A percentile compares a stretch with the other conserved stretches of the same genome.
Conservation (phyloP, 768 basidiomycete genomes). For the Pilatotrama ljubarskyi region DNA sequence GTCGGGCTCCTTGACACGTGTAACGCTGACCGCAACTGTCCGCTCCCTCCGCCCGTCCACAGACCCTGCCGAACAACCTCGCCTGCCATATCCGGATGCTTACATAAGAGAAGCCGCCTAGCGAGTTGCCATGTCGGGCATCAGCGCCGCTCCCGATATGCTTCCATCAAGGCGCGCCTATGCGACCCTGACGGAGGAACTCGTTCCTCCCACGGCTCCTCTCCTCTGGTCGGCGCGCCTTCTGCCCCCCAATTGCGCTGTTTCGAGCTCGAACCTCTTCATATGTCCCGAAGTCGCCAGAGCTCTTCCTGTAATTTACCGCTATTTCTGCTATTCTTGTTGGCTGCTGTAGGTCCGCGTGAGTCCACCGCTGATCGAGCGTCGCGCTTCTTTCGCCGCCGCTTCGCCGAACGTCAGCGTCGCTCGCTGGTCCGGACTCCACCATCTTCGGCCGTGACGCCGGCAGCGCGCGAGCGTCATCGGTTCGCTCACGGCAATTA, state of each 20-base stretch:
- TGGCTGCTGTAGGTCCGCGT: constrained; percentile 14
- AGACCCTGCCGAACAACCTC: constrained; percentile 15
- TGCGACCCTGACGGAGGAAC: constrained; percentile 16
- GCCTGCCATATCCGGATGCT: constrained; percentile 18
- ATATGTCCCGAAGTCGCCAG: not conserved
- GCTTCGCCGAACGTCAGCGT: constrained; percentile 7
- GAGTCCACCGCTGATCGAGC: constrained; percentile 10
- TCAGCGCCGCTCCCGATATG: constrained; percentile 11
- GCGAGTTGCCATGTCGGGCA: constrained; percentile 11
- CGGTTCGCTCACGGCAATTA: constrained; percentile 2
- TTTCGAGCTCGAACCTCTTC: not conserved
- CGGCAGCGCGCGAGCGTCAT: constrained; percentile 5
- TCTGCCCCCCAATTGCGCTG: not conserved
- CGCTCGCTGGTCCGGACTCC: not conserved
- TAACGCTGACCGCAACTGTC: constrained; percentile 26
- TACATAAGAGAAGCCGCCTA: constrained; percentile 6
- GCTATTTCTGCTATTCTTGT: not conserved
- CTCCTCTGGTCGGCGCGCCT: not conserved
- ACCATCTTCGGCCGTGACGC: constrained; percentile 5
- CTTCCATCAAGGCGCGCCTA: constrained; percentile 17
- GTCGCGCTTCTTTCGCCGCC: constrained; percentile 11
- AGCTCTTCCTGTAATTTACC: not conserved
- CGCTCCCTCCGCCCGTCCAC: constrained; percentile 11
- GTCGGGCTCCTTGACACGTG: constrained; percentile 26
- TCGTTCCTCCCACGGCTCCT: constrained; percentile 1